phyloP scores from a whole-genome alignment of 257 asterid species.

The Ophiorrhiza pumila region DNA sequence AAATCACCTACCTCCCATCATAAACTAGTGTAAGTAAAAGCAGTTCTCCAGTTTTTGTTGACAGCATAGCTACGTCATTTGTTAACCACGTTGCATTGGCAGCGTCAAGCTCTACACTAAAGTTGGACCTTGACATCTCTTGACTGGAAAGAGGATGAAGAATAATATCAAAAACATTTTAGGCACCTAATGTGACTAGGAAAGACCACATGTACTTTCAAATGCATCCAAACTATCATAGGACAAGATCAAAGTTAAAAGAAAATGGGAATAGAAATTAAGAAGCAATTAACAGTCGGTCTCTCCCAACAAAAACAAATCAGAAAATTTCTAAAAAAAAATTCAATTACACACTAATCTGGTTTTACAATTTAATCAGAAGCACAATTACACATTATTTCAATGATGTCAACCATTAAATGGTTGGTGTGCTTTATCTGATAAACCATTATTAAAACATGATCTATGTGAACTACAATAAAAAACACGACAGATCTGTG shows the following conservation, averaged over 20 bases:
- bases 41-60: constrained; percentile 91
- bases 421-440: not conserved
- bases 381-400: not conserved
- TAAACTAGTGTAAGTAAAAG: constrained; percentile 80
- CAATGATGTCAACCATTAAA: not conserved
- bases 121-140: constrained; percentile 77
- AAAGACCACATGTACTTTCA: constrained; percentile 3
- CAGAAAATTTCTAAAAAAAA: not conserved
- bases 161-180: constrained; percentile 22
- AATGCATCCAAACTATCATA: not conserved
- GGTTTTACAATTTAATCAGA: not conserved
- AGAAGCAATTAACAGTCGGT: not conserved
- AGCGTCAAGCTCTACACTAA: constrained; percentile 85
- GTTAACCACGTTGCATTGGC: constrained; percentile 91
- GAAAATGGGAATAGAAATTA: not conserved
- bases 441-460: not conserved
- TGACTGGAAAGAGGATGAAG: constrained; percentile 46
- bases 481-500: not conserved
- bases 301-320: not conserved
- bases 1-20: constrained; percentile 79
- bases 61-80: constrained; percentile 89
- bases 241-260: not conserved
- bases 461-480: not conserved
- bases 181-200: not conserved
- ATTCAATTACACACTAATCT: not conserved